These are phyloP conservation scores for Pestalotiopsis fici DNA, from an alignment of 2,329 filamentous ascomycete species.

Conservation along the genomic window DNA sequence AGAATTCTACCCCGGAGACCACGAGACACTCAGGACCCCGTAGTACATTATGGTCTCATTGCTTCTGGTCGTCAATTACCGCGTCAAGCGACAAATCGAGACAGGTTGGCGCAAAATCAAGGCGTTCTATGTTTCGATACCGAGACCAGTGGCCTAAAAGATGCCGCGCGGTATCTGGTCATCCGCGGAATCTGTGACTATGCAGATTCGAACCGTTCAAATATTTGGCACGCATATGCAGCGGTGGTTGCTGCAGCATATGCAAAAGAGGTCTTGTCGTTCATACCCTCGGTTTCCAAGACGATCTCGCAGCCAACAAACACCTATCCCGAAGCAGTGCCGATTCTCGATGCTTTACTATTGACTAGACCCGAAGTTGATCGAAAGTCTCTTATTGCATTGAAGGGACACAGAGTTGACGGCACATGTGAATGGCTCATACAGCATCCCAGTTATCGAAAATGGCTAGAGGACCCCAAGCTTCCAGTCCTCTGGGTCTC, in stretches of 20 bases:
- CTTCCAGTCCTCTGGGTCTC: conserved; percentile 23
- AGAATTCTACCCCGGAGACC: not conserved
- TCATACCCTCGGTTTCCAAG: conserved; percentile 5
- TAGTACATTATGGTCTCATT: conserved; percentile 6
- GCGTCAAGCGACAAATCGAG: not conserved
- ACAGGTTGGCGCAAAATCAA: not conserved
- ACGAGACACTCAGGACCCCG: not conserved
- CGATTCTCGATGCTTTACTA: conserved; percentile 19
- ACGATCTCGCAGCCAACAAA: conserved; percentile 12
- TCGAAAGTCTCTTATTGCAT: conserved; percentile 20
- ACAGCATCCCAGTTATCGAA: conserved; percentile 16
- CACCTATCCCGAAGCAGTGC: conserved; percentile 15
- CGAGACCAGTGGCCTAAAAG: not conserved
- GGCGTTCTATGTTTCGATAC: not conserved
- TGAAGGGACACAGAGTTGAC: conserved; percentile 18
- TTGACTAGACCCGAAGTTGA: conserved; percentile 24
- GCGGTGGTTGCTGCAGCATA: conserved; percentile 25
- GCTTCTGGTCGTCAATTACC: not conserved
- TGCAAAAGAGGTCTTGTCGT: conserved; percentile 17
- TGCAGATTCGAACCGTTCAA: conserved; percentile 25
- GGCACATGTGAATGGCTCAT: conserved; percentile 24
- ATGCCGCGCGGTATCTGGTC: conserved; percentile 1
- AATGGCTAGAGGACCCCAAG: conserved; percentile 15
- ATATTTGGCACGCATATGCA: conserved; percentile 25
- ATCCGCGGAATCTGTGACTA: conserved; percentile 30